A percentile compares a stretch with the other conserved stretches of the same genome.
Evolutionary conservation across 805 yeast species (phyloP).

Genomic region (Lipomyces japonicus): DNA sequence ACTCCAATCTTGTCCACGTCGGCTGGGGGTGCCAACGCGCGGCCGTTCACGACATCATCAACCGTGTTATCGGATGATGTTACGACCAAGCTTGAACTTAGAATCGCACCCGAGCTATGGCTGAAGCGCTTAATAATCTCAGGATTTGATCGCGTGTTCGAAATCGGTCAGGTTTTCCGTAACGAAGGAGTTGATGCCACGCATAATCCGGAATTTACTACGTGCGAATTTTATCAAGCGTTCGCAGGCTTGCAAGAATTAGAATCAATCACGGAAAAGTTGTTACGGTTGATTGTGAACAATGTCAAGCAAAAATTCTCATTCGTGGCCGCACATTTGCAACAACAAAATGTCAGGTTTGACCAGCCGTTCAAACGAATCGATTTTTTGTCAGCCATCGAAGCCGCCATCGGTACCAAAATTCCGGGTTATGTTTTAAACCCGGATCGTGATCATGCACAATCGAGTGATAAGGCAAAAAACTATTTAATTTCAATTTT

Average conservation of each 20-base stretch:
- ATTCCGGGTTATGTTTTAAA: slow-evolving; percentile 43
- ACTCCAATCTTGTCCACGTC: slow-evolving; percentile 74
- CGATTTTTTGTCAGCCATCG: slow-evolving; percentile 68
- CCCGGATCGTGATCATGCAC: slow-evolving; percentile 34
- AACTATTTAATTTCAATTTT: slow-evolving; percentile 45
- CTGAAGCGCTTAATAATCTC: slow-evolving; percentile 74
- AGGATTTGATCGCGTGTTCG: slow-evolving; percentile 84
- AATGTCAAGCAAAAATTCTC: slow-evolving; percentile 1
- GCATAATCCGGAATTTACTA: slow-evolving; percentile 91
- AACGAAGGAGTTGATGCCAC: slow-evolving; percentile 92
- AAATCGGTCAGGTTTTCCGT: slow-evolving; percentile 78
- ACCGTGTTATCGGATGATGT: slow-evolving; percentile 12
- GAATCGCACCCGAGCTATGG: slow-evolving; percentile 97
- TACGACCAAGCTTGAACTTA: slow-evolving; percentile 48
- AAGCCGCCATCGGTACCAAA: slow-evolving; percentile 46
- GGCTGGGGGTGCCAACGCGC: slow-evolving; percentile 88
- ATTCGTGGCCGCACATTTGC: background rate
- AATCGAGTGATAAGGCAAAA: slow-evolving; percentile 30
- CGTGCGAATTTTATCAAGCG: slow-evolving; percentile 82
- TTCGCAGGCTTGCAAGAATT: slow-evolving; percentile 64
- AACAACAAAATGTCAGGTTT: slow-evolving; percentile 1
- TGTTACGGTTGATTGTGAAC: slow-evolving; percentile 46
- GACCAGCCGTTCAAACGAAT: slow-evolving; percentile 41
- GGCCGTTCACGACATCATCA: slow-evolving; percentile 64
- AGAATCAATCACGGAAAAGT: slow-evolving; percentile 57